These are phyloP conservation scores for Claviceps sorghi DNA, from an alignment of 2,329 filamentous ascomycete species.

Conservation along the genomic window DNA sequence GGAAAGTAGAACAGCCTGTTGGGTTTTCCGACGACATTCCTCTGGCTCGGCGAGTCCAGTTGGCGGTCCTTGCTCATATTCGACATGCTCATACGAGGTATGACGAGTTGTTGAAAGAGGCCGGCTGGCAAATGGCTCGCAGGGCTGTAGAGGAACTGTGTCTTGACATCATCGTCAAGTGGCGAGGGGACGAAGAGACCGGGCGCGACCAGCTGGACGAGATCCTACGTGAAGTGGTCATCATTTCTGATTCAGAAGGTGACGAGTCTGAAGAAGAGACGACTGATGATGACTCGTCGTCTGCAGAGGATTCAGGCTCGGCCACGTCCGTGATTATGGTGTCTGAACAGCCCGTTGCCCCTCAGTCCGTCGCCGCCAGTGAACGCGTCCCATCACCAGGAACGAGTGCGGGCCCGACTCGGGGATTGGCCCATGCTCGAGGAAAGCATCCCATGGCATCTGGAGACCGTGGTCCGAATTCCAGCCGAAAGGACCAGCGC, in stretches of 20 bases:
- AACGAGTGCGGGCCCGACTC: neutral
- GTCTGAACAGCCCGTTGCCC: slow-evolving; percentile 5
- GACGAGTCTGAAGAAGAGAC: slow-evolving; percentile 26
- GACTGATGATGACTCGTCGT: slow-evolving; percentile 19
- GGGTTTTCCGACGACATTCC: slow-evolving; percentile 41
- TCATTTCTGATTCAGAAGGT: slow-evolving; percentile 47
- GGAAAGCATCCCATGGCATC: slow-evolving; percentile 11
- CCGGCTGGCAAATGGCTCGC: slow-evolving; percentile 43
- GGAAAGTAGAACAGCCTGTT: slow-evolving; percentile 40
- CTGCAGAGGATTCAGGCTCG: slow-evolving; percentile 14
- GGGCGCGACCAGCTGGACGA: slow-evolving; percentile 53
- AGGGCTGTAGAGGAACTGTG: slow-evolving; percentile 47
- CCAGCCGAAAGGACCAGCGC: slow-evolving; percentile 23
- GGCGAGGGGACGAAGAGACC: slow-evolving; percentile 56
- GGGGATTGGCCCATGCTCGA: slow-evolving; percentile 4
- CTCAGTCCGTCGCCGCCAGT: neutral
- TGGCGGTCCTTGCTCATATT: slow-evolving; percentile 52
- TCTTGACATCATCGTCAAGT: slow-evolving; percentile 53
- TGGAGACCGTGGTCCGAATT: slow-evolving; percentile 5
- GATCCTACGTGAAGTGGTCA: slow-evolving; percentile 50
- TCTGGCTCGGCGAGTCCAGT: slow-evolving; percentile 46
- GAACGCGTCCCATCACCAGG: slow-evolving; percentile 3
- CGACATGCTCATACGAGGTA: slow-evolving; percentile 53
- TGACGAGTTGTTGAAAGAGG: slow-evolving; percentile 44
- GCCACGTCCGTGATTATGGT: slow-evolving; percentile 8